Evolutionary conservation across 805 yeast species (phyloP).

Genomic region (Hanseniaspora pseudoguilliermondii): DNA sequence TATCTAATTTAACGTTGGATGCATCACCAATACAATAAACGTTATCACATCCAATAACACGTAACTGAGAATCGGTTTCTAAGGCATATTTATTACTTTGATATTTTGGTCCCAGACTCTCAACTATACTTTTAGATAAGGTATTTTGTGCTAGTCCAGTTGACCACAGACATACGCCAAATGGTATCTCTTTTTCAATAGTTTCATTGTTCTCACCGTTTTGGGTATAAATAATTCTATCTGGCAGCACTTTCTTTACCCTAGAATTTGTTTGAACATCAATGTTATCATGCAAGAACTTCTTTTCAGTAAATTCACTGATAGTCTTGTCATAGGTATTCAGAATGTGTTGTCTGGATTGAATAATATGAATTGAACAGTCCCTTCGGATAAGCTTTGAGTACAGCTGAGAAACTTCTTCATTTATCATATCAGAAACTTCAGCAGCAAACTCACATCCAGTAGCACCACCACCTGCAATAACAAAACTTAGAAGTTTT

Average conservation of each 20-base stretch:
- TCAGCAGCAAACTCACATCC: slow-evolving; percentile 69
- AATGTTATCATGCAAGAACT: slow-evolving; percentile 50
- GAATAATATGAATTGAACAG: slow-evolving; percentile 55
- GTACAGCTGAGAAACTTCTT: slow-evolving; percentile 44
- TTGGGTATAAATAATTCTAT: slow-evolving; percentile 47
- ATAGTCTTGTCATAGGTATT: slow-evolving; percentile 58
- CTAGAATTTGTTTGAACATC: slow-evolving; percentile 54
- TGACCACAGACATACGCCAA: slow-evolving; percentile 62
- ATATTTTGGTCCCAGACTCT: slow-evolving; percentile 30
- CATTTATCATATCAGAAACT: slow-evolving; percentile 51
- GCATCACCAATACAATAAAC: slow-evolving; percentile 67
- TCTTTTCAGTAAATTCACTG: slow-evolving; percentile 49
- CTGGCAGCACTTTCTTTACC: slow-evolving; percentile 44
- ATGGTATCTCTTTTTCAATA: slow-evolving; percentile 35
- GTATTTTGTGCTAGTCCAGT: slow-evolving; percentile 63
- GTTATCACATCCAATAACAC: slow-evolving; percentile 59
- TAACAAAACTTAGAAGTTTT: slow-evolving; percentile 46
- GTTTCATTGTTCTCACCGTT: slow-evolving; percentile 23
- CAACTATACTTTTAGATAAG: slow-evolving; percentile 43
- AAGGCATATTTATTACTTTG: slow-evolving; percentile 59
- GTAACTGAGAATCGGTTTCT: slow-evolving; percentile 60
- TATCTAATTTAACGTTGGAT: slow-evolving; percentile 48
- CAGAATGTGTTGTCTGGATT: slow-evolving; percentile 53
- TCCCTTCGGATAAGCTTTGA: slow-evolving; percentile 51
- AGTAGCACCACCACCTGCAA: slow-evolving; percentile 68